Conservation (phyloP, 2,329 filamentous ascomycete genomes). For the Chaetomium sp. region DNA sequence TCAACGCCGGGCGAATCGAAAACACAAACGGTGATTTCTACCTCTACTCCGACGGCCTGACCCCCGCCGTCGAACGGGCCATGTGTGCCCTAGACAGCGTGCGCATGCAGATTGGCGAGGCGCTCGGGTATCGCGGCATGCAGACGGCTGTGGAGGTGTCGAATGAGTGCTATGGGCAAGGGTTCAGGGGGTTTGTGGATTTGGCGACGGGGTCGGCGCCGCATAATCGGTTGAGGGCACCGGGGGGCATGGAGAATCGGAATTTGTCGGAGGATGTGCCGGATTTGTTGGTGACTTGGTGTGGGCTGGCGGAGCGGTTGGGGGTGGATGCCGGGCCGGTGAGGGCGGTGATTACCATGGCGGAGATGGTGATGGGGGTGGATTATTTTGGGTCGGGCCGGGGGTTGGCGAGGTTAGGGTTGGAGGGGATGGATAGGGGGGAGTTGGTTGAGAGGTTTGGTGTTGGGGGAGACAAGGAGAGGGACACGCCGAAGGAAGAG, state of each 20-base stretch:
- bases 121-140: not conserved
- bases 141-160: not conserved
- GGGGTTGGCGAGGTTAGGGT: not conserved
- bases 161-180: conserved; percentile 5
- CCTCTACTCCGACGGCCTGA: conserved; percentile 1
- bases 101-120: conserved; percentile 1
- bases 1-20: conserved; percentile 6
- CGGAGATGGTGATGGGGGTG: not conserved
- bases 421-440: not conserved
- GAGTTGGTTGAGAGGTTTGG: conserved; percentile 1
- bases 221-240: not conserved
- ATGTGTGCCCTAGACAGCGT: conserved; percentile 2
- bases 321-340: not conserved
- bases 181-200: not conserved
- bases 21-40: not conserved
- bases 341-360: not conserved
- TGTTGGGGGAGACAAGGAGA: not conserved
- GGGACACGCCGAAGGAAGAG: too few species aligned
- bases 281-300: not conserved
- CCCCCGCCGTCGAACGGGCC: not conserved
- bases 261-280: conserved; percentile 6
- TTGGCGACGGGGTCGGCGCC: not conserved
- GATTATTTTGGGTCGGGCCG: not conserved
- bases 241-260: not conserved
- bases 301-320: not conserved